A percentile compares a stretch with the other conserved stretches of the same genome.
phyloP scores from a whole-genome alignment of 2,329 filamentous ascomycete species.

The Exophiala bonariae region DNA sequence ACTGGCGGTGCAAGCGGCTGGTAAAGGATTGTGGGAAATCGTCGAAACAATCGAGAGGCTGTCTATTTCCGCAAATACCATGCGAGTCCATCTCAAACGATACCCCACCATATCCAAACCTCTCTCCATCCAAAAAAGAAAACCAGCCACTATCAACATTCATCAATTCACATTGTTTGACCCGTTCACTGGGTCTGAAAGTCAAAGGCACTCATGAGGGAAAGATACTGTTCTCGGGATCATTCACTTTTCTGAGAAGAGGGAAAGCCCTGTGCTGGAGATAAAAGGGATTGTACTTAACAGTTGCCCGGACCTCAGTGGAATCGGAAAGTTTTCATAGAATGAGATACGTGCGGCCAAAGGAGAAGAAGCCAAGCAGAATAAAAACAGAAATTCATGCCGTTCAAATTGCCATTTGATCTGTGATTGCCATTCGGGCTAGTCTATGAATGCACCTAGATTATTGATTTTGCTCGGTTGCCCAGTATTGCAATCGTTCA shows the following conservation, averaged over 20 bases:
- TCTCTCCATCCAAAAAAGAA: conserved; percentile 32
- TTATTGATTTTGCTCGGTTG: too few relatives aligned
- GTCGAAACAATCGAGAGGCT: too few relatives aligned
- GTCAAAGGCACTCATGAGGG: conserved; percentile 89
- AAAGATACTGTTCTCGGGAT: conserved; percentile 82
- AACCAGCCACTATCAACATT: not conserved
- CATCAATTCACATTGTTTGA: not conserved
- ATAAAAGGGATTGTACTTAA: conserved; percentile 79
- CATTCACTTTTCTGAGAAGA: conserved; percentile 50
- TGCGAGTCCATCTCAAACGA: too few relatives aligned
- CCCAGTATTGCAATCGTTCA: too few relatives aligned
- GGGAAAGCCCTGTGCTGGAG: conserved; percentile 98
- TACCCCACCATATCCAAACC: conserved; percentile 32
- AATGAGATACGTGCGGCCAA: too few relatives aligned
- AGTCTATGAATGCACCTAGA: too few relatives aligned
- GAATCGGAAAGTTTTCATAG: too few relatives aligned
- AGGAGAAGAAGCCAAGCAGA: too few relatives aligned
- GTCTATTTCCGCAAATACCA: conserved; percentile 31
- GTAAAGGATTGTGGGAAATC: conserved; percentile 26
- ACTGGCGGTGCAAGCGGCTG: conserved; percentile 34
- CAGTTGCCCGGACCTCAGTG: conserved; percentile 63
- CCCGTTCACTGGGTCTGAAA: conserved; percentile 14
- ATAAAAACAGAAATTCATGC: too few relatives aligned
- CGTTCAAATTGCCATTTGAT: too few relatives aligned
- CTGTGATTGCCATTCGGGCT: too few relatives aligned